Evolutionary conservation across 2,329 filamentous ascomycete species (phyloP), one percentile per base, ranked within the genome.

Genomic region (Scedosporium aurantiacum): DNA sequence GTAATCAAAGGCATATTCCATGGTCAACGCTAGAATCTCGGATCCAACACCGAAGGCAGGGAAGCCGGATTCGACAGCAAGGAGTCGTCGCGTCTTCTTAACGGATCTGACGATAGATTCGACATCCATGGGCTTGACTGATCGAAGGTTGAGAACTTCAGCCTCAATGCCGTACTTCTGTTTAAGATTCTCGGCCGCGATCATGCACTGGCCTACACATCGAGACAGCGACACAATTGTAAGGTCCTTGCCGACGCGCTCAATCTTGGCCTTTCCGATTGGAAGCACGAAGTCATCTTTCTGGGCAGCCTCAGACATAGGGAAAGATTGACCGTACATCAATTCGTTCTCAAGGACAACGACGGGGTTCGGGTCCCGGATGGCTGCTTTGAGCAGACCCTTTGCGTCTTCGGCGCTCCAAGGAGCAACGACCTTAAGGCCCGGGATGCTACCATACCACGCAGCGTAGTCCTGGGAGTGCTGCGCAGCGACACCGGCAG

Each of bases 1-100:
- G 80, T 96, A 97, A 80, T 99, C 94, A 73, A 97, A 99, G 65
- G 85, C 92, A 76, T 97, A 99, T 79, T 99, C 94, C 88, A 96
- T 96, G 65, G 91, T 87, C 64, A 97, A 81, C 63, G 94, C 94
- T 65, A 99, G 84, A 70, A 99, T 91, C 80, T 99, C 94, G 62
- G 93, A 84, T 63, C 87, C 84, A 68, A 99, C 91, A 74, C 94
- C 94, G 73, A 92, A 99, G 70, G 90, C 90, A 65, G 94, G 94
- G 85, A 92, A 99, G 66, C 93, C 94, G 62, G 91, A 97, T 79
- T 97, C 93, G 68, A 99, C 91, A 50, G 86, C 86, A 75, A 99
- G 83, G 65, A 99, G 85, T 71, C 88, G 89, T 74, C 90, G 88
- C 18, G 94, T 99, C 88, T 99, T 99, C 89, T 99, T 97, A 74